phyloP scores from a whole-genome alignment of 805 yeast species.

The Kockiozyma suomiensis region DNA sequence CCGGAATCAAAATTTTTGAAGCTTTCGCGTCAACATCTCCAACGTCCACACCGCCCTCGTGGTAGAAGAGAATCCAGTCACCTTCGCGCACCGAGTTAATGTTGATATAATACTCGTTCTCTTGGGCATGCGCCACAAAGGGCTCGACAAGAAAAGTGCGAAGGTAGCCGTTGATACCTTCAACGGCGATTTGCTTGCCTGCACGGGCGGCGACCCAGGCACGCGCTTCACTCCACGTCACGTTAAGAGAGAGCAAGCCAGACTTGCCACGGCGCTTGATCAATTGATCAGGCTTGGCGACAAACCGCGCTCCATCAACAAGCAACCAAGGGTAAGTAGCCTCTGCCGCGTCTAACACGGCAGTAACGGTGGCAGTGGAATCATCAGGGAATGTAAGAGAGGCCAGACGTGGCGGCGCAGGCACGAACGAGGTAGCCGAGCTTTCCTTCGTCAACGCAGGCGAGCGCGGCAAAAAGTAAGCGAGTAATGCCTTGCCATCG shows the following conservation, averaged over 20 bases:
- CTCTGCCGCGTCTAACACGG: conserved; percentile 43
- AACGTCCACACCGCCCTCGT: conserved; percentile 54
- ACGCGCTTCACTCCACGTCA: conserved; percentile 49
- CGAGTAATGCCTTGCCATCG: conserved; percentile 51
- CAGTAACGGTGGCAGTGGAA: conserved; percentile 37
- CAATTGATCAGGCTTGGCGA: conserved; percentile 52
- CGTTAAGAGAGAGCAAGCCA: conserved; percentile 49
- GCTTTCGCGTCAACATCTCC: conserved; percentile 54
- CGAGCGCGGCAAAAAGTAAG: conserved; percentile 48
- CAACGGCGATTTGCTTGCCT: conserved; percentile 46
- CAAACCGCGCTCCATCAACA: conserved; percentile 45
- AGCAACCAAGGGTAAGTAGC: conserved; percentile 48
- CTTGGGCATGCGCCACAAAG: conserved; percentile 52
- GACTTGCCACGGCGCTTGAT: conserved; percentile 53
- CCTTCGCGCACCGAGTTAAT: conserved; percentile 53
- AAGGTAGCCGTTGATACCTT: conserved; percentile 46
- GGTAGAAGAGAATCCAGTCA: conserved; percentile 52
- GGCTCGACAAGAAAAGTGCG: conserved; percentile 51
- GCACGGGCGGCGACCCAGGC: conserved; percentile 51
- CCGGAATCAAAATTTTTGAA: conserved; percentile 48
- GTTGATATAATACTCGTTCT: conserved; percentile 52
- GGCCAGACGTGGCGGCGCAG: conserved; percentile 36
- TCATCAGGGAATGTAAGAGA: conserved; percentile 42
- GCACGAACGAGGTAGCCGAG: conserved; percentile 34
- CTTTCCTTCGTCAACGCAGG: conserved; percentile 42